Conservation (phyloP, 116 monocot genomes). For the Dioscorea cayenensis region DNA sequence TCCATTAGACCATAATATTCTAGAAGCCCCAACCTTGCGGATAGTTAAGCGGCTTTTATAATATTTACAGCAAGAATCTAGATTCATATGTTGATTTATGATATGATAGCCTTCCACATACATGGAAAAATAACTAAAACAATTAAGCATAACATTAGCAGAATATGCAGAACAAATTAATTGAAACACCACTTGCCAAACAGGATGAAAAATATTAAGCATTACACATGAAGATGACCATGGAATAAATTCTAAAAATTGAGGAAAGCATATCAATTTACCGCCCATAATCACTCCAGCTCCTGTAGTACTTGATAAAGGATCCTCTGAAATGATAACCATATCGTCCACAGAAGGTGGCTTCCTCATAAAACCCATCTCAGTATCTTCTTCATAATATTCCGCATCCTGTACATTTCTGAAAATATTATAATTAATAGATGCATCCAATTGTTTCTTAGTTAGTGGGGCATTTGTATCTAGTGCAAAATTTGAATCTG, state of each 20-base stretch:
- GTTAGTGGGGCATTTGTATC: conserved; percentile 3
- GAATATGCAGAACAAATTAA: not conserved
- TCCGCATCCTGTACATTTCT: not conserved
- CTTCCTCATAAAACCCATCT: conserved; percentile 40
- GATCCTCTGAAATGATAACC: conserved; percentile 13
- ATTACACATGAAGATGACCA: not conserved
- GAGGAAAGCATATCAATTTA: not conserved
- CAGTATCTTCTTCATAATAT: conserved; percentile 14
- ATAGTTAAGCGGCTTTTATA: no score
- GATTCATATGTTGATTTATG: no score
- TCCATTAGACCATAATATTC: no score
- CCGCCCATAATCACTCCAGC: not conserved
- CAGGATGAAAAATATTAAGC: not conserved
- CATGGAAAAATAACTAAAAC: no score
- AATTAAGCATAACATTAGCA: no score
- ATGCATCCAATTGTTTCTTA: not conserved
- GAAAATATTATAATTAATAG: not conserved
- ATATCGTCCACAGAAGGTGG: conserved; percentile 44
- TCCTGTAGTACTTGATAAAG: conserved; percentile 4
- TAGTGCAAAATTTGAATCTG: conserved; percentile 7
- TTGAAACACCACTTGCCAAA: not conserved
- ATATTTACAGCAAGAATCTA: no score
- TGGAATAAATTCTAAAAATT: not conserved
- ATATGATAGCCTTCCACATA: no score
- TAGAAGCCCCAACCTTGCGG: no score